phyloP scores from a whole-genome alignment of 1,139 yeast genomes.

The Debaryomyces psychrophilus region DNA sequence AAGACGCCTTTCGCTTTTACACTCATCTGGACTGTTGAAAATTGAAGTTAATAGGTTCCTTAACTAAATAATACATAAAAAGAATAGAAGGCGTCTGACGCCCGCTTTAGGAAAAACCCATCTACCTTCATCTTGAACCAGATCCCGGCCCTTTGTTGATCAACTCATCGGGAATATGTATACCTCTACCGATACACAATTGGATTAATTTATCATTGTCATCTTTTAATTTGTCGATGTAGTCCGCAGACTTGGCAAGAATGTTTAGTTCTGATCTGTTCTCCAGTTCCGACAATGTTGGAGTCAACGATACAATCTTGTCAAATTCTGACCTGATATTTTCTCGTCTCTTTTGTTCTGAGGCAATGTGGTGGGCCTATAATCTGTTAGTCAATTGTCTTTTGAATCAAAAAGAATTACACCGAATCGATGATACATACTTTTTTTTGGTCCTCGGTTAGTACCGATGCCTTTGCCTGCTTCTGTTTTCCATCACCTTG shows the following conservation, averaged over 20 bases:
- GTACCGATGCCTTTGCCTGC: constrained; percentile 24
- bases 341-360: constrained; percentile 52
- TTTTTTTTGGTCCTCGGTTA: constrained; percentile 50
- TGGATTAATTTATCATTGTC: constrained; percentile 43
- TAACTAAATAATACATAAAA: constrained; percentile 7
- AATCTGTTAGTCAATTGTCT: background rate
- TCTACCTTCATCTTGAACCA: constrained; percentile 16
- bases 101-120: constrained; percentile 11
- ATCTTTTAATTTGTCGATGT: constrained; percentile 43
- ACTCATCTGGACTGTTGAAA: constrained; percentile 26
- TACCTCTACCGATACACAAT: constrained; percentile 39
- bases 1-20: constrained; percentile 22
- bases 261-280: constrained; percentile 50
- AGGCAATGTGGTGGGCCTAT: constrained; percentile 54
- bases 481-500: background rate
- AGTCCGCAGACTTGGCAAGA: constrained; percentile 50
- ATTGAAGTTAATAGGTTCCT: constrained; percentile 10
- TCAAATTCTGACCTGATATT: constrained; percentile 52
- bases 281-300: constrained; percentile 45
- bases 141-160: constrained; percentile 43
- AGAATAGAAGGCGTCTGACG: background rate
- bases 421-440: constrained; percentile 28
- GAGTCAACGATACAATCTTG: constrained; percentile 46
- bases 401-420: background rate
- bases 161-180: constrained; percentile 42